phyloP scores from a whole-genome alignment of 208 protist genomes.

The Perkinsela sp. region DNA sequence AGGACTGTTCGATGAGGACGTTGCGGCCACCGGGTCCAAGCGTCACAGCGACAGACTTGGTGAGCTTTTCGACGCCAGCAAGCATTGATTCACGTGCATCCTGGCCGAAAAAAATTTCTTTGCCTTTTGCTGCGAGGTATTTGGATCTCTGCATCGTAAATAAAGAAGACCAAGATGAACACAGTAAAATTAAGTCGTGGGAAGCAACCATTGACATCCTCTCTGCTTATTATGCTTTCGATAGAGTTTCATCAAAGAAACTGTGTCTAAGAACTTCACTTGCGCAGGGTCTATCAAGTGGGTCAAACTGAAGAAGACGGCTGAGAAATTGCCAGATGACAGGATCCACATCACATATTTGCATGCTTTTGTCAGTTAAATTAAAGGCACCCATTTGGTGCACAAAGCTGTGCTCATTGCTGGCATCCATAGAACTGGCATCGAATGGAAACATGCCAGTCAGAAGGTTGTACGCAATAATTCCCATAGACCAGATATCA shows the following conservation, averaged over 20 bases:
- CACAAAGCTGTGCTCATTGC: not conserved
- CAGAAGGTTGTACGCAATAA: slow-evolving; percentile 7
- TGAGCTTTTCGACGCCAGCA: slow-evolving; percentile 75
- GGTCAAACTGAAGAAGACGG: too few relatives aligned
- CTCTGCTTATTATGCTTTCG: too few relatives aligned
- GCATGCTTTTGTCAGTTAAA: too few relatives aligned
- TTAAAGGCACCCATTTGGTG: not conserved
- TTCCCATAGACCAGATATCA: slow-evolving; percentile 6
- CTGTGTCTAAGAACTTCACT: too few relatives aligned
- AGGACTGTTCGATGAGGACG: slow-evolving; percentile 92
- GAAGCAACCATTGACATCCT: too few relatives aligned
- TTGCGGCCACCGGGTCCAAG: slow-evolving; percentile 95
- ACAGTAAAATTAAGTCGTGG: too few relatives aligned
- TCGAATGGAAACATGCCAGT: slow-evolving; percentile 3
- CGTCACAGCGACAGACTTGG: slow-evolving; percentile 81
- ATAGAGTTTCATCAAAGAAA: too few relatives aligned
- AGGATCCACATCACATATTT: too few relatives aligned
- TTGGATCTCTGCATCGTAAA: not conserved
- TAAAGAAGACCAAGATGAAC: too few relatives aligned
- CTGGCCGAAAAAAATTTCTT: slow-evolving; percentile 78
- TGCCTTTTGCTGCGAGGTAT: slow-evolving; percentile 11
- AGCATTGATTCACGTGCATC: slow-evolving; percentile 72
- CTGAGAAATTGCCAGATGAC: too few relatives aligned
- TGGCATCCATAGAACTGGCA: not conserved
- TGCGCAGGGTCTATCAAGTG: too few relatives aligned